Evolutionary conservation across 176 grass and related monocot genomes (phyloP).

Genomic region (Ampelocalamus luodianensis): DNA sequence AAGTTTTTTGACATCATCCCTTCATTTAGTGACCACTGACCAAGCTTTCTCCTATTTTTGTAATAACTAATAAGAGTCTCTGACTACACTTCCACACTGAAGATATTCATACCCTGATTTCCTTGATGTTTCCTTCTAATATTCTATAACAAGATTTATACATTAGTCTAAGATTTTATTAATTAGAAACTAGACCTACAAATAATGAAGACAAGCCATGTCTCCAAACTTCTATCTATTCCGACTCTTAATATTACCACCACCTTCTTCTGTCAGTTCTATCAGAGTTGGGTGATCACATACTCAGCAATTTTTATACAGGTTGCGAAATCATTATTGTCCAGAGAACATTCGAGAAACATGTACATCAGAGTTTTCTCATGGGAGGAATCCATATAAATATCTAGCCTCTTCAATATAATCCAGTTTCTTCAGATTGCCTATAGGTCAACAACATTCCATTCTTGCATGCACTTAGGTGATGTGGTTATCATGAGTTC

Average conservation of each 20-base stretch:
- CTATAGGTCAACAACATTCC: background rate
- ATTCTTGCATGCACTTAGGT: background rate
- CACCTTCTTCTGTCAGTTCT: slow-evolving; percentile 29
- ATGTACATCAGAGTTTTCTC: background rate
- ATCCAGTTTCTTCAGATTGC: background rate
- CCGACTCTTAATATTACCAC: background rate
- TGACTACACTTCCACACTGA: background rate
- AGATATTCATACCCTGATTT: slow-evolving; percentile 29
- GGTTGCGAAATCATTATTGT: background rate
- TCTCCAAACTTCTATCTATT: background rate
- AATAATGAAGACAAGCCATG: slow-evolving; percentile 6
- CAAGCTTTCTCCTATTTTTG: slow-evolving; percentile 25
- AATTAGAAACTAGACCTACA: slow-evolving; percentile 27
- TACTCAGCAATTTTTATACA: slow-evolving; percentile 1
- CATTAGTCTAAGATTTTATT: slow-evolving; percentile 21
- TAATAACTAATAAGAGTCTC: background rate
- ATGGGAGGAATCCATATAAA: background rate
- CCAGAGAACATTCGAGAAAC: slow-evolving; percentile 22
- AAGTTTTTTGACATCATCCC: slow-evolving; percentile 16
- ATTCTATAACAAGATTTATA: slow-evolving; percentile 2
- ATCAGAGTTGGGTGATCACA: slow-evolving; percentile 9
- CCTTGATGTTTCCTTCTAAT: slow-evolving; percentile 4
- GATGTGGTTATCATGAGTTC: background rate
- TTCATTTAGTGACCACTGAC: slow-evolving; percentile 13
- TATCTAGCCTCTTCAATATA: background rate